Evolutionary conservation across 331 rosid genomes (phyloP).

Genomic region (Pyracantha coccinea): DNA sequence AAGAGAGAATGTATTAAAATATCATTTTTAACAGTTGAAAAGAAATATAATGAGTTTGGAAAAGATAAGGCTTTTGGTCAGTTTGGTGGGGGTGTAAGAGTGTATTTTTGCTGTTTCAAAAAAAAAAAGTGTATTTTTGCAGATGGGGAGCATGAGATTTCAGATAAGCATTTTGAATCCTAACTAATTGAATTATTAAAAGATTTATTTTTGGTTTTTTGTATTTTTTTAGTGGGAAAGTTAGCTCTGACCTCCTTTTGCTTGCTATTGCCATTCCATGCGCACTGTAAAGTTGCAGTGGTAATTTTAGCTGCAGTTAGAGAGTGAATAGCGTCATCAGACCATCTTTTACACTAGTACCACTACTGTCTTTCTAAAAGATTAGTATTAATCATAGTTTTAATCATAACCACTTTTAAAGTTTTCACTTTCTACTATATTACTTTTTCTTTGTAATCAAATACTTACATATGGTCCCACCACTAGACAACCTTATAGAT

Average conservation of each 20-base stretch:
- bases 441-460: constrained; percentile 5
- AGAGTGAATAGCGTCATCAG: constrained; percentile 15
- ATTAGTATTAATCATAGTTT: constrained; percentile 27
- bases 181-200: constrained; percentile 20
- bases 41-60: constrained; percentile 31
- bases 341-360: constrained; percentile 44
- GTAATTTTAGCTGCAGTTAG: constrained; percentile 12
- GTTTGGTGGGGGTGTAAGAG: constrained; percentile 59
- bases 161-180: constrained; percentile 39
- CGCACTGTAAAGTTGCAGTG: constrained; percentile 77
- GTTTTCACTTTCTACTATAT: constrained; percentile 36
- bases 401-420: constrained; percentile 31
- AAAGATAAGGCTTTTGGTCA: constrained; percentile 58
- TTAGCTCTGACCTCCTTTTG: constrained; percentile 47
- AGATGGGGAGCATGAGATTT: constrained; percentile 60
- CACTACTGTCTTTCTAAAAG: constrained; percentile 20
- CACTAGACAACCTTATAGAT: background rate
- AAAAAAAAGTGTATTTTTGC: constrained; percentile 43
- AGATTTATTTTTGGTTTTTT: constrained; percentile 5
- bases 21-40: constrained; percentile 34
- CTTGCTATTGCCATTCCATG: constrained; percentile 58
- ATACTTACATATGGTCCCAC: background rate
- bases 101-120: constrained; percentile 41
- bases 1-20: constrained; percentile 15
- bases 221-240: constrained; percentile 33